Percentiles rank a stretch among this genome's conserved stretches.
Conservation (phyloP, 352 stramenopile species). For the Pythium myriotylum region DNA sequence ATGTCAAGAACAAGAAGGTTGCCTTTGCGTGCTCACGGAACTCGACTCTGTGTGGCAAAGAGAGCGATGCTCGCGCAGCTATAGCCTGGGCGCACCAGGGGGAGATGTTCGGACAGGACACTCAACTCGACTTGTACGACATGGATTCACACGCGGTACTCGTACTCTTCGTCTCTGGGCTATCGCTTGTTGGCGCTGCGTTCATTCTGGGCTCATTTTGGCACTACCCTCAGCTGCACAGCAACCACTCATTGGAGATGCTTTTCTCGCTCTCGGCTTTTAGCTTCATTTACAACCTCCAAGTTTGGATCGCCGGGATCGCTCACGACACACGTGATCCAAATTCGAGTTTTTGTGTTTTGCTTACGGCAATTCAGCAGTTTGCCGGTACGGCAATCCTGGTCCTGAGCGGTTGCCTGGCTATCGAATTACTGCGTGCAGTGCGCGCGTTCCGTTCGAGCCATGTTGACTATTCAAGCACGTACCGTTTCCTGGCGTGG, state of each 20-base stretch:
- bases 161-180: constrained; percentile 70
- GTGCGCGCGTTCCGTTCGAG: constrained; percentile 55
- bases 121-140: constrained; percentile 66
- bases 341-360: constrained; percentile 44
- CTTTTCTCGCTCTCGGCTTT: constrained; percentile 71
- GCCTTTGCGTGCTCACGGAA: constrained; percentile 74
- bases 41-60: constrained; percentile 54
- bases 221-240: constrained; percentile 59
- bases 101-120: constrained; percentile 26
- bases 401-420: constrained; percentile 53
- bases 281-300: constrained; percentile 60
- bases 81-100: constrained; percentile 15
- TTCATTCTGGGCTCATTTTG: constrained; percentile 74
- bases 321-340: constrained; percentile 31
- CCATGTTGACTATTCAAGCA: constrained; percentile 54
- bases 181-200: constrained; percentile 62
- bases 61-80: constrained; percentile 26
- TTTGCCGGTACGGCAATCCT: constrained; percentile 69
- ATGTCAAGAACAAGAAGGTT: constrained; percentile 85
- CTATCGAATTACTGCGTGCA: constrained; percentile 66
- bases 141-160: constrained; percentile 77
- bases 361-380: constrained; percentile 63
- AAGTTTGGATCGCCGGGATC: constrained; percentile 62
- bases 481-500: constrained; percentile 68
- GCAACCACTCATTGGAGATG: constrained; percentile 53